Evolutionary conservation across 768 basidiomycete species (phyloP), one percentile per base, ranked within the genome.

Genomic region (Mycena rebaudengoi): DNA sequence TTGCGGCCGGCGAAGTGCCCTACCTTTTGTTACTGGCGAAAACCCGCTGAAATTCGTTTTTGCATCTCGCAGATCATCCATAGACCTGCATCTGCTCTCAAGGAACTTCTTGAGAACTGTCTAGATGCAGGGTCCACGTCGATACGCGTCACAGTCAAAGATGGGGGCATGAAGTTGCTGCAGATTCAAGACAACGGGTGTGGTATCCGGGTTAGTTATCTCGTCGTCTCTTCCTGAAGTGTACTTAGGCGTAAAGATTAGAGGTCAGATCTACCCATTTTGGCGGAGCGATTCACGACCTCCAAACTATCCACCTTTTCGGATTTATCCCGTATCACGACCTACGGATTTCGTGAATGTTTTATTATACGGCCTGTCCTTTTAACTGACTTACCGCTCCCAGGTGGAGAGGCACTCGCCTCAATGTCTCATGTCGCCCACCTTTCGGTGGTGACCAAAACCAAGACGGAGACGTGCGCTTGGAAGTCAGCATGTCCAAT

Each of bases 171-270:
- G 81, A 99, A 97, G 74, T 80, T 96, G 16, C 84, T 99, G 35
- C 95, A 98, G 77, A 96, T 99, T 53, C 93, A 96, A 71, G 98
- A 99, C 73, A 98, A 99, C 73, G 97, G 98, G 0, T 93, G 88
- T 76, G 98, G 97, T 3, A 98, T 99, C 71, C 86, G 91, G 46
- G 96, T 95, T 70, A n/a, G n/a, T n/a, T 72, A 90, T 79, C 29
- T 28, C 21, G 25, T 32, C n/a, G 25, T 39, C 46, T n/a, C 13
- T 60, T 21, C 37, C 7, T 12, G 29, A n/a, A 21, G 21, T 32
- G 32, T 50, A 5, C 29, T 33, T 6, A 23, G 10, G 32, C 32
- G 21, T 12, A 28, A 26, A 6, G 30, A 33, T 25, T 69, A 98
- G 95, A 95, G 92, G 87, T 73, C 82, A 8, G 96, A 98, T 71